Base-by-base conservation (phyloP, 106 monocot genomes). In the Iris macrosiphon region DNA sequence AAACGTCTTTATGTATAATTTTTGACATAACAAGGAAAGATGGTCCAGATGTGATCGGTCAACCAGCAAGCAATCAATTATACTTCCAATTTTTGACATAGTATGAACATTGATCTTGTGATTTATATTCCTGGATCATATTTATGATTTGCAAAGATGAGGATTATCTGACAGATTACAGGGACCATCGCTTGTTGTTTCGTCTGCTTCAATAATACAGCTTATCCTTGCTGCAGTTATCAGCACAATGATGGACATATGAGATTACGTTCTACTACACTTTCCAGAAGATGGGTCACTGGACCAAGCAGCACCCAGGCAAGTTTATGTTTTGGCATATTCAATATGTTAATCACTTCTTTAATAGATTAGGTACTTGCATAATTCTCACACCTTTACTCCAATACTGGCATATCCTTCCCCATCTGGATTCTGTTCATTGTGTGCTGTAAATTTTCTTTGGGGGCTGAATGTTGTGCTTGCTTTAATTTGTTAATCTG, bases 51-150 rank as follows among this genome's bases (percentile, higher is more conserved):
- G 75, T 76, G 57, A 32, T 77, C 59, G 76, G 70, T 45, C 82
- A 85, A 83, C 66, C 76, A 18, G 45, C 79, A 49, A 89, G 61
- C 69, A 96, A 80, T 69, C 95, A 96, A 37, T 86, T 89, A 41
- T 90, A 86, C 59, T 88, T 96, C 68, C 95, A 96, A 33, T 96
- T 96, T 62, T 75, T 96, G 63, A 96, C 95, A 31, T 96, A 96
- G 95, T 96, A 96, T 72, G 91, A 54, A 8, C 17, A 32, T 41
- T 33, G 40, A 24, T 12, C 24, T 49, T 66, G 19, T 34, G 22
- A 41, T 50, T 25, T 59, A 51, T 24, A 30, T 66, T 72, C 27
- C 22, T 30, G 6, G 24, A 34, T 52, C 16, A 7, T 40, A 29
- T n/a, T n/a, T n/a, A n/a, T n/a, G n/a, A 31, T 9, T 4, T 55